Base-by-base conservation (phyloP, 192 early-diverging fungal species). In the Backusella circina region DNA sequence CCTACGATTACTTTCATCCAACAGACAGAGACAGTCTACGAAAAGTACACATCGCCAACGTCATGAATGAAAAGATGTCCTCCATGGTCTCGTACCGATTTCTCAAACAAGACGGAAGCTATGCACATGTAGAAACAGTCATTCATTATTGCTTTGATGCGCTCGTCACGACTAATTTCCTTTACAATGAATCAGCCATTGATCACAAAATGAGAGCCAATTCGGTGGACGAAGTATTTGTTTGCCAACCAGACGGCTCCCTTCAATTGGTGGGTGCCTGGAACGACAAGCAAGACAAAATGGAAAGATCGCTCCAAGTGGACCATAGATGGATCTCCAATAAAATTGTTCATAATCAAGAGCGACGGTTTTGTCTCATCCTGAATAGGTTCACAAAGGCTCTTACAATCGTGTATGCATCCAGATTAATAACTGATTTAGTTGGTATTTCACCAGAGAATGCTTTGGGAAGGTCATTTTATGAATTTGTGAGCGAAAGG, bases 1-100 rank as follows among this genome's bases (percentile, higher is more conserved):
- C 79, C 9, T 88, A 86, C 66, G 70, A 78, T n/a, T 70, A 81
- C 28, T 73, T 85, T 30, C 82, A 85, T 71, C 77, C 76, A 7
- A 80, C 73, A 39, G 85, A 88, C 61, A 71, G 78, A n/a, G 23
- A 61, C 1, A 44, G 74, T 35, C 67, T 80, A 16, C 69, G 77
- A 44, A 65, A 70, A 15, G 73, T 83, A 0, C 83, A 88, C 41
- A 51, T 75, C 30, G 80, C 79, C 7, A 77, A 75, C 36, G 73
- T 88, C 16, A 41, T 74, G 16, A 65, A 79, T 30, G 80, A 84
- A 72, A 78, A 83, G 39, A 82, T 85, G 80, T 79, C 80, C 2
- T 80, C 82, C 3, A 80, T 81, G n/a, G 72, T 85, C 16, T 39
- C 79, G 1, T 68, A 81, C 13, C 85, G 87, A 12, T 77, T 82